phyloP scores from a whole-genome alignment of 2,329 filamentous ascomycete species.

The Ophiosphaerella herpotricha region DNA sequence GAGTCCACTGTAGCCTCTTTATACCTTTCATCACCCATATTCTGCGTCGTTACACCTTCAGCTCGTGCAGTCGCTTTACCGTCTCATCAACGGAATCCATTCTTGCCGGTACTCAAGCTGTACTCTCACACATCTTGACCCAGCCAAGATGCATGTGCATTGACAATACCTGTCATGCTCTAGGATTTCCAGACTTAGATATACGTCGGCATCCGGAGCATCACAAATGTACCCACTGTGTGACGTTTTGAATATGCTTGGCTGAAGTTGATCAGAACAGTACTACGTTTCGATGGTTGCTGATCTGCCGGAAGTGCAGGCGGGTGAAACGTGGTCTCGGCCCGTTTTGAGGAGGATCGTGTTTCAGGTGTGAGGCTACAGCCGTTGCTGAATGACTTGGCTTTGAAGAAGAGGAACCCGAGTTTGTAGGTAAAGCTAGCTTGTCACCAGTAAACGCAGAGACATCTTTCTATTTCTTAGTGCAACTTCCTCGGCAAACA shows the following conservation, averaged over 20 bases:
- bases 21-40: background rate
- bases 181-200: background rate
- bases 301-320: background rate
- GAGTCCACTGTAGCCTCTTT: background rate
- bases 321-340: slow-evolving; percentile 3
- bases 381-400: background rate
- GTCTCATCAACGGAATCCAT: background rate
- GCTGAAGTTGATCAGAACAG: slow-evolving; percentile 6
- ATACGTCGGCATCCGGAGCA: background rate
- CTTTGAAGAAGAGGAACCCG: background rate
- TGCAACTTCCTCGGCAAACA: too few relatives aligned
- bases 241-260: slow-evolving; percentile 5
- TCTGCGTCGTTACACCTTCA: background rate
- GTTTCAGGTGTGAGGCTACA: slow-evolving; percentile 1
- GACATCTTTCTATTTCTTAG: too few relatives aligned
- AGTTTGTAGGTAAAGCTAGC: too few relatives aligned
- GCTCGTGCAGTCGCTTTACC: background rate
- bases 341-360: background rate
- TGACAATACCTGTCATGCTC: background rate
- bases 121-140: slow-evolving; percentile 2
- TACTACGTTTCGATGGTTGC: slow-evolving; percentile 2
- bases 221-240: background rate
- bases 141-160: slow-evolving; percentile 3
- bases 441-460: too few relatives aligned
- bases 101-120: background rate